Conservation (phyloP, 176 grass and related monocot genomes). For the Poa annua region DNA sequence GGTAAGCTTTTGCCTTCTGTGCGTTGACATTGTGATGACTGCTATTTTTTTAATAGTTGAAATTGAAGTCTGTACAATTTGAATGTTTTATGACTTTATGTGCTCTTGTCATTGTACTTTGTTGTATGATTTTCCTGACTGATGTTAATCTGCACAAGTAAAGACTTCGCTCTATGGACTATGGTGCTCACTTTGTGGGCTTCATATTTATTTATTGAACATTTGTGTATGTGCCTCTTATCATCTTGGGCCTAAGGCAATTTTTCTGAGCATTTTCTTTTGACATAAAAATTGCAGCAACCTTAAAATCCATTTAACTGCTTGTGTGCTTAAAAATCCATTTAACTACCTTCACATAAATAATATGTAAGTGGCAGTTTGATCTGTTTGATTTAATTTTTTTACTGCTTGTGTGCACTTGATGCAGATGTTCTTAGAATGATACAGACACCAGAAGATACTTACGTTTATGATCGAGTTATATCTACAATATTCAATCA, state of each 20-base stretch:
- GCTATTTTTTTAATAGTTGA: background rate
- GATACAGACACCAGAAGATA: slow-evolving; percentile 88
- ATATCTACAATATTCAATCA: slow-evolving; percentile 95
- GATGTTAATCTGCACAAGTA: background rate
- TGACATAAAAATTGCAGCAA: background rate
- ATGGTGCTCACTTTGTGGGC: background rate
- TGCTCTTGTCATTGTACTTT: slow-evolving; percentile 7
- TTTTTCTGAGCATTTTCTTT: slow-evolving; percentile 10
- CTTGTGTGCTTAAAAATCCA: no score
- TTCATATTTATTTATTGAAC: slow-evolving; percentile 25
- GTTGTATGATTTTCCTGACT: slow-evolving; percentile 29
- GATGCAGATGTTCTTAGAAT: slow-evolving; percentile 90
- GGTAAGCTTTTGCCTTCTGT: slow-evolving; percentile 58
- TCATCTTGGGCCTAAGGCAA: background rate
- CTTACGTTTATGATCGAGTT: slow-evolving; percentile 89
- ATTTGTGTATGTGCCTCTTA: background rate
- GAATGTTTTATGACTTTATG: background rate
- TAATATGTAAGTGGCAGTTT: slow-evolving; percentile 31
- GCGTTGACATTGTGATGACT: background rate
- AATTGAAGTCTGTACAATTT: slow-evolving; percentile 9
- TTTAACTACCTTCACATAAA: background rate
- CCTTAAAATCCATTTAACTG: background rate
- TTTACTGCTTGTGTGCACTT: slow-evolving; percentile 42
- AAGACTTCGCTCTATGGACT: slow-evolving; percentile 21
- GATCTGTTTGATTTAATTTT: slow-evolving; percentile 31